These are phyloP conservation scores for Cutaneotrichosporon spelunceum DNA, from an alignment of 1,284 basidiomycete species.

Conservation along the genomic window DNA sequence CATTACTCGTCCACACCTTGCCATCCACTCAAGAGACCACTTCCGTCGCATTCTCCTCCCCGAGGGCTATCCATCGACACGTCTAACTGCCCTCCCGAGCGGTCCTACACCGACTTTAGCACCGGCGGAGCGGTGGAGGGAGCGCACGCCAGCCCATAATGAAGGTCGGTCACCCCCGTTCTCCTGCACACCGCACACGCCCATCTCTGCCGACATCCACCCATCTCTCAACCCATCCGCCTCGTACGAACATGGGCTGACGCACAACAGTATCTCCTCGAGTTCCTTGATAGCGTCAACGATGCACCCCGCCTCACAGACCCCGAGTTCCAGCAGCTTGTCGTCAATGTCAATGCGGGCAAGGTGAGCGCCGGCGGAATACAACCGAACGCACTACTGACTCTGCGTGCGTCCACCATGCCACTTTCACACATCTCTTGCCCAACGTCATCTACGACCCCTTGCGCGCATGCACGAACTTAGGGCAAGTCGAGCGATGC, in stretches of 20 bases:
- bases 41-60: slow-evolving; percentile 6
- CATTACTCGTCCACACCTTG: slow-evolving; percentile 24
- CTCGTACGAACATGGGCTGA: slow-evolving; percentile 17
- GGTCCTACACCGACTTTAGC: slow-evolving; percentile 1
- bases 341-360: slow-evolving; percentile 50
- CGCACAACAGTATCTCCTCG: slow-evolving; percentile 50
- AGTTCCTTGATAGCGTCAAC: slow-evolving; percentile 48
- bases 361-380: slow-evolving; percentile 40
- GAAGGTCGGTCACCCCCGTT: slow-evolving; percentile 38
- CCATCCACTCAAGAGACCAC: slow-evolving; percentile 37
- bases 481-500: slow-evolving; percentile 67
- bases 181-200: not conserved
- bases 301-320: slow-evolving; percentile 48
- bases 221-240: not conserved
- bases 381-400: slow-evolving; percentile 10
- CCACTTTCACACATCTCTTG: not conserved
- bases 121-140: slow-evolving; percentile 20
- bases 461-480: not conserved
- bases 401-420: slow-evolving; percentile 1
- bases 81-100: slow-evolving; percentile 5
- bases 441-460: not conserved
- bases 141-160: slow-evolving; percentile 22
- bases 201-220: not conserved
- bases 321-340: slow-evolving; percentile 49
- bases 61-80: slow-evolving; percentile 36